Percentiles rank a stretch among this genome's conserved stretches.
phyloP scores from a whole-genome alignment of 1,284 basidiomycete species.

The Naganishia sp. region DNA sequence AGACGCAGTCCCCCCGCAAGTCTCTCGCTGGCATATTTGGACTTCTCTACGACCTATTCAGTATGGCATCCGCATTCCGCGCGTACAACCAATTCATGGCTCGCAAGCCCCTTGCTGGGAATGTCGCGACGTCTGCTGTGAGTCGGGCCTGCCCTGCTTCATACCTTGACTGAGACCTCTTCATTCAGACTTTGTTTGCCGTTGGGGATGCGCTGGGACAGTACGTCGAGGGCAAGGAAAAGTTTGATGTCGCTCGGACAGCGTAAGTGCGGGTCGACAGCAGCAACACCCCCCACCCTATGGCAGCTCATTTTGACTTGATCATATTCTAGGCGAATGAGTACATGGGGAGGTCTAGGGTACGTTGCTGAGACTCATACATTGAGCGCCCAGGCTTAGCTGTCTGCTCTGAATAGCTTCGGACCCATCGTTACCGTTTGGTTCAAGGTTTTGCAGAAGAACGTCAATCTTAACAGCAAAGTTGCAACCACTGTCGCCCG shows the following conservation, averaged over 20 bases:
- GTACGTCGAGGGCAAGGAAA: conserved; percentile 55
- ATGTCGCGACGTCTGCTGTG: conserved; percentile 50
- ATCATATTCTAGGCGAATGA: conserved; percentile 17
- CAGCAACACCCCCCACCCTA: background rate
- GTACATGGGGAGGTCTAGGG: conserved; percentile 28
- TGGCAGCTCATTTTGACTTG: background rate
- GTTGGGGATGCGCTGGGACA: conserved; percentile 58
- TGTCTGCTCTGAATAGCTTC: conserved; percentile 39
- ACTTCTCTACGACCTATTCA: conserved; percentile 9
- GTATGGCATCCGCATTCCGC: conserved; percentile 46
- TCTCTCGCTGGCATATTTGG: no score
- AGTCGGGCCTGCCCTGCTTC: conserved; percentile 31
- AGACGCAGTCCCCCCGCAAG: background rate
- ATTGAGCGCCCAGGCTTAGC: background rate
- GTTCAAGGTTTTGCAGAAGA: conserved; percentile 48
- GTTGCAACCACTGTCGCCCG: conserved; percentile 44
- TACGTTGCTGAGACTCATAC: background rate
- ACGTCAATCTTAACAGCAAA: conserved; percentile 45
- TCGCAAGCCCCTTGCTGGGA: conserved; percentile 47
- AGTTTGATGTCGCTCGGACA: conserved; percentile 54
- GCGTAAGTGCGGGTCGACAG: conserved; percentile 41
- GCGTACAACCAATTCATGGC: conserved; percentile 47
- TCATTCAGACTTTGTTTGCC: conserved; percentile 52
- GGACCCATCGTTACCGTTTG: conserved; percentile 53
- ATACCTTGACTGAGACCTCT: background rate